Base-by-base conservation (phyloP, 1,139 yeast genomes). In the Pichia sp. region DNA sequence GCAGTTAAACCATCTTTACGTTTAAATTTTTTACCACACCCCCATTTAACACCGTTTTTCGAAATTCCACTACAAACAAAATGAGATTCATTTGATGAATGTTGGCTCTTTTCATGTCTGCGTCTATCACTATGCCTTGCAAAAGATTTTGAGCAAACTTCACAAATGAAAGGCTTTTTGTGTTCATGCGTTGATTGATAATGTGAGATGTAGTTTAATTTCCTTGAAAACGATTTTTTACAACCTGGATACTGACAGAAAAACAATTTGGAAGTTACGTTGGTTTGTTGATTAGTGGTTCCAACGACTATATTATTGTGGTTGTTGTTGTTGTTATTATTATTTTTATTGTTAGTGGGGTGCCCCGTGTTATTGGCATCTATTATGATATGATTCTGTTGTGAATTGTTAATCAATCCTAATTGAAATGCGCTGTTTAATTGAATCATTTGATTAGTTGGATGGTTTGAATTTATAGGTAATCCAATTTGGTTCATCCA, bases 181-280 rank as follows among this genome's bases (percentile, higher is more conserved):
- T 61, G 62, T 45, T 60, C 61, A 48, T 63, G 67, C 2, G 59
- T 51, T 15, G 67, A 63, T 41, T 60, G 61, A 35, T 55, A 53
- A 46, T 63, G 67, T 9, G 66, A 62, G 29, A 59, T 56, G 37
- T 58, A 55, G 43, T 63, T 63, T 60, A 63, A 55, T 42, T 60
- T 59, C 15, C 67, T 50, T 38, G 66, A 61, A 40, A 62, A 63
- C 1, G 57, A 48, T 47, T 61, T 61, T 18, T 49, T 53, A 47
- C 67, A 63, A 26, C 51, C 59, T 1, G 59, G 56, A 44, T 48
- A 83, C 56, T 73, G 86, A 77, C 82, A 85, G 46, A 79, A 80
- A 15, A 83, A 89, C 57, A 82, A 85, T 43, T 65, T 76, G 1
- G 36, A 16, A 18, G 43, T 13, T 24, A n/a, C 18, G 24, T 24